Evolutionary conservation across 768 basidiomycete genomes (phyloP), one percentile per base, ranked within the genome.

Genomic region (Udeniomyces megalosporus): DNA sequence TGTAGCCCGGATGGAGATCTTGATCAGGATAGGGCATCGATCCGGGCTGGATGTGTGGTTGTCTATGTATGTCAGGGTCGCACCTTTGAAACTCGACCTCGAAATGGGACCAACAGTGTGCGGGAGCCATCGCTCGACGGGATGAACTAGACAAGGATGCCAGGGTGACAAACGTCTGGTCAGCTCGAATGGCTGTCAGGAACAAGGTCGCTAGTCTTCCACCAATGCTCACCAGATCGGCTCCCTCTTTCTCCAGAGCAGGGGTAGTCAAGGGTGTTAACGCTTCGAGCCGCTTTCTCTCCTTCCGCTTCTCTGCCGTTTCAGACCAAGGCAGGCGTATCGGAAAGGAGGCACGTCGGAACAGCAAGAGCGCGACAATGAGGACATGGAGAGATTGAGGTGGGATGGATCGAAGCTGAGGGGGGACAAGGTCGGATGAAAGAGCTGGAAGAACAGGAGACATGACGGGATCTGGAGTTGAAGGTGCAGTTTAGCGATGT

Each of bases 31-130:
- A 42, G 45, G 26, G 52, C 49, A 17, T 35, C 2, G 4, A 29
- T 38, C 42, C 24, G 45, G 20, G 24, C 32, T 7, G 60, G 29
- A 26, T 5, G 24, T 65, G 31, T n/a, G n/a, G 10, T n/a, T 7
- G n/a, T 14, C 32, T 7, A 3, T 38, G 14, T 2, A 17, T 3
- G 42, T 32, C 15, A 10, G 50, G 31, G 12, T 64, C 79, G 60
- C 34, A 84, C 84, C 77, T 82, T 82, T 14, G 82, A 79, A 7
- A 88, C 72, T 26, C 78, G 72, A 35, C 82, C 81, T 26, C 79
- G 74, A 69, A 84, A 82, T 1, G 82, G 84, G 5, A 86, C 81
- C 1, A 84, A 77, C n/a, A 87, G 72, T 4, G 77, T 81, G 69
- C 81, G 81, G 20, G 77, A 28, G 3, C 83, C 84, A 66, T 81